A percentile compares a stretch with the other conserved stretches of the same genome.
Evolutionary conservation across 177 flowering plant species (phyloP).

Genomic region (Vitis hybrid): DNA sequence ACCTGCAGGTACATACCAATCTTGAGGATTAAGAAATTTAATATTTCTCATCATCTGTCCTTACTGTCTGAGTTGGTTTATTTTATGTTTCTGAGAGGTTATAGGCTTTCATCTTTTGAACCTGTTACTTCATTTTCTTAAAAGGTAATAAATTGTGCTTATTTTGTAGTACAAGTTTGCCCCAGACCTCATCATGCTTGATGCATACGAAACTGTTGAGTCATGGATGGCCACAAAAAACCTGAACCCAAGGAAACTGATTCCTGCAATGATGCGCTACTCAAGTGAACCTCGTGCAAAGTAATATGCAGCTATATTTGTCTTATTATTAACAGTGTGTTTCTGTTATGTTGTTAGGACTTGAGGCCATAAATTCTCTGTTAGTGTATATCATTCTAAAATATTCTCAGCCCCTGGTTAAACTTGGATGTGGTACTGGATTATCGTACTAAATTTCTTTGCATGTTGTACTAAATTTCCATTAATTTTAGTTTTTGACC

Average conservation of each 20-base stretch:
- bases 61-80: no score
- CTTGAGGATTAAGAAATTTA: neutral
- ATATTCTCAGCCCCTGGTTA: no score
- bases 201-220: conserved; percentile 99
- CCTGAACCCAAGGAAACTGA: conserved; percentile 87
- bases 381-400: no score
- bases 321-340: conserved; percentile 3
- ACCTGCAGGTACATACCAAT: conserved; percentile 72
- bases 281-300: conserved; percentile 99
- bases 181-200: conserved; percentile 97
- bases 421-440: no score
- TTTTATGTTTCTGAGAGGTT: no score
- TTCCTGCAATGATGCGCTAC: conserved; percentile 99
- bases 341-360: neutral
- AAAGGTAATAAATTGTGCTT: conserved; percentile 1
- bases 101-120: no score
- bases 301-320: conserved; percentile 38
- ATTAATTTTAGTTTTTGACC: no score
- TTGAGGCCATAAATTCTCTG: no score
- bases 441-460: no score
- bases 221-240: conserved; percentile 88
- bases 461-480: no score
- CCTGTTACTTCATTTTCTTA: neutral
- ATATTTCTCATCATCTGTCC: no score
- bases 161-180: conserved; percentile 94